phyloP scores from a whole-genome alignment of 148 eudicot species.

The Camellia sinensis region DNA sequence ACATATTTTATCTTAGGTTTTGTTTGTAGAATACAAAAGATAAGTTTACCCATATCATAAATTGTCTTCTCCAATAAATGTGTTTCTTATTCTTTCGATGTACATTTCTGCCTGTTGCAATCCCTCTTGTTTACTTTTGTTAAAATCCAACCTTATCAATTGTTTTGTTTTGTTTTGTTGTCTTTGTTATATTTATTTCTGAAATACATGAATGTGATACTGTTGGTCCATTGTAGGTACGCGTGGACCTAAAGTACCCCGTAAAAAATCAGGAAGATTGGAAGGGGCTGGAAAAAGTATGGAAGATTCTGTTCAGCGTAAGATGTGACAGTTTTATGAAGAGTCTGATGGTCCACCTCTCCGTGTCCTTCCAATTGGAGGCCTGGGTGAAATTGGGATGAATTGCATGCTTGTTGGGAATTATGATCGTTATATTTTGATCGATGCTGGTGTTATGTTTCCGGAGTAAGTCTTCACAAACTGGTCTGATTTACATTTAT shows the following conservation, averaged over 20 bases:
- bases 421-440: slow-evolving; percentile 90
- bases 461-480: slow-evolving; percentile 68
- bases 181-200: background rate
- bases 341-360: slow-evolving; percentile 91
- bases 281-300: slow-evolving; percentile 90
- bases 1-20: background rate
- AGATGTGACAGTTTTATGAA: slow-evolving; percentile 97
- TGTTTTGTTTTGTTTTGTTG: background rate
- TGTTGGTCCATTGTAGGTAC: slow-evolving; percentile 42
- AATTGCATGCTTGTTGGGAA: slow-evolving; percentile 99
- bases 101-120: background rate
- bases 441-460: slow-evolving; percentile 98
- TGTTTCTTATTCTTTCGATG: background rate
- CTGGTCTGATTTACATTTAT: background rate
- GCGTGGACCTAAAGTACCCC: slow-evolving; percentile 46
- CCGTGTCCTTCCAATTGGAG: slow-evolving; percentile 93
- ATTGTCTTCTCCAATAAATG: background rate
- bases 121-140: background rate
- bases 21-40: background rate
- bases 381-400: slow-evolving; percentile 99
- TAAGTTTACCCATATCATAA: background rate
- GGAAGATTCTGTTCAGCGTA: slow-evolving; percentile 94
- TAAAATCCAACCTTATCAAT: background rate
- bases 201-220: background rate
- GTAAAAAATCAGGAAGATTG: slow-evolving; percentile 56